phyloP scores from a whole-genome alignment of 2,329 filamentous ascomycete genomes.

The Colletotrichum simmondsii region DNA sequence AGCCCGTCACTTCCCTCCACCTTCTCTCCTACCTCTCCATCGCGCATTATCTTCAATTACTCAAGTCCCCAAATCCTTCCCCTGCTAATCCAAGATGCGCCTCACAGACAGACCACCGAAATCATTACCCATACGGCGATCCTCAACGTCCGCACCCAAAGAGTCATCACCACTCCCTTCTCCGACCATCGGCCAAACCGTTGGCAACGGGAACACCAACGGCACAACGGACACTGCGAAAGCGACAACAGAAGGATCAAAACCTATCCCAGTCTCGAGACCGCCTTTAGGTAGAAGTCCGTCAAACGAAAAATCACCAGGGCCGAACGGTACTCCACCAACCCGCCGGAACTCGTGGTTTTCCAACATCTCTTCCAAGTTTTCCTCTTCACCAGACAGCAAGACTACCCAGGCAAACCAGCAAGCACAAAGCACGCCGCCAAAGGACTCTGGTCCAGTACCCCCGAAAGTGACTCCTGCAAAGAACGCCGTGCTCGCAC shows the following conservation, averaged over 20 bases:
- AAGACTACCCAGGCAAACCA: conserved; percentile 46
- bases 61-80: not conserved
- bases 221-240: conserved; percentile 20
- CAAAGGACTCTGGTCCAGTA: conserved; percentile 43
- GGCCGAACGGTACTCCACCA: conserved; percentile 46
- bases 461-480: conserved; percentile 58
- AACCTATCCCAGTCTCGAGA: conserved; percentile 42
- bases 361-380: conserved; percentile 91
- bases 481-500: conserved; percentile 70
- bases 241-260: conserved; percentile 35
- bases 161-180: conserved; percentile 17
- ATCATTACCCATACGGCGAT: conserved; percentile 15
- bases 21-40: not conserved
- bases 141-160: conserved; percentile 23
- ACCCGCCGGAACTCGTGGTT: conserved; percentile 87
- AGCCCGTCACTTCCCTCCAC: conserved; percentile 8
- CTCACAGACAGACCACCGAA: conserved; percentile 30
- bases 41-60: not conserved
- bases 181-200: conserved; percentile 20
- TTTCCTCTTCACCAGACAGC: conserved; percentile 70
- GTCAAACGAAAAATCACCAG: conserved; percentile 44
- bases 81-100: conserved; percentile 30
- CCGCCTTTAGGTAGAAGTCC: conserved; percentile 43
- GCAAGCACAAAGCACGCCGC: conserved; percentile 45
- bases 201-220: conserved; percentile 25